Evolutionary conservation across 345 rosid genomes (phyloP).

Genomic region (Salix purpurea): DNA sequence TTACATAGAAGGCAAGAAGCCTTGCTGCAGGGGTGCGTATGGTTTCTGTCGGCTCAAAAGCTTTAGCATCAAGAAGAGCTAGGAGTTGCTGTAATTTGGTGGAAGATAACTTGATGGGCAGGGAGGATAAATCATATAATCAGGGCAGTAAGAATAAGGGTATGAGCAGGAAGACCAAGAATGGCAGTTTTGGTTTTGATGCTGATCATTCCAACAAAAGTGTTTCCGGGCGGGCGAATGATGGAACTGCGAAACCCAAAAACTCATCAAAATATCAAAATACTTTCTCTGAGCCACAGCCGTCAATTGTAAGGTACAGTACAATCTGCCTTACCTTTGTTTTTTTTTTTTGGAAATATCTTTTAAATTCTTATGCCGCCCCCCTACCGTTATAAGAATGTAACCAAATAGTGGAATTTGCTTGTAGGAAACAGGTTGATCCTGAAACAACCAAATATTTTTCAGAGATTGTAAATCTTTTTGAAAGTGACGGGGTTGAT

Average conservation of each 20-base stretch:
- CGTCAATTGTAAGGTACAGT: conserved; percentile 53
- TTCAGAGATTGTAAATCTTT: conserved; percentile 71
- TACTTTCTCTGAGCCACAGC: conserved; percentile 33
- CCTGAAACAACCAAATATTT: conserved; percentile 78
- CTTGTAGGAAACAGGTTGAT: conserved; percentile 76
- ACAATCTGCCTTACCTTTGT: not conserved
- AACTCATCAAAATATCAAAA: conserved; percentile 38
- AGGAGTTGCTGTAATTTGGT: conserved; percentile 6
- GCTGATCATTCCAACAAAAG: conserved; percentile 35
- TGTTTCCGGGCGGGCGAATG: conserved; percentile 21
- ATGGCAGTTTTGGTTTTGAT: conserved; percentile 45
- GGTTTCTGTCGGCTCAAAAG: conserved; percentile 60
- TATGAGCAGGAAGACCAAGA: conserved; percentile 47
- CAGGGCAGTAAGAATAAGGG: conserved; percentile 36
- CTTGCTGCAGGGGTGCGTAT: conserved; percentile 11
- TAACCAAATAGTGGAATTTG: conserved; percentile 2
- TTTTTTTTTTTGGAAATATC: not conserved
- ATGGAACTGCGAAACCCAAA: conserved; percentile 12
- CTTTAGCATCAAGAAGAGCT: conserved; percentile 36
- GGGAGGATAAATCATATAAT: conserved; percentile 39
- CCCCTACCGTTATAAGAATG: not conserved
- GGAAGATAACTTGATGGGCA: conserved; percentile 48
- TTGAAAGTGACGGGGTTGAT: conserved; percentile 69
- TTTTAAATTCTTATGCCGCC: not conserved
- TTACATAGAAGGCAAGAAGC: not conserved